Conservation (phyloP, 257 asterid genomes). For the Ocimum tenuiflorum region DNA sequence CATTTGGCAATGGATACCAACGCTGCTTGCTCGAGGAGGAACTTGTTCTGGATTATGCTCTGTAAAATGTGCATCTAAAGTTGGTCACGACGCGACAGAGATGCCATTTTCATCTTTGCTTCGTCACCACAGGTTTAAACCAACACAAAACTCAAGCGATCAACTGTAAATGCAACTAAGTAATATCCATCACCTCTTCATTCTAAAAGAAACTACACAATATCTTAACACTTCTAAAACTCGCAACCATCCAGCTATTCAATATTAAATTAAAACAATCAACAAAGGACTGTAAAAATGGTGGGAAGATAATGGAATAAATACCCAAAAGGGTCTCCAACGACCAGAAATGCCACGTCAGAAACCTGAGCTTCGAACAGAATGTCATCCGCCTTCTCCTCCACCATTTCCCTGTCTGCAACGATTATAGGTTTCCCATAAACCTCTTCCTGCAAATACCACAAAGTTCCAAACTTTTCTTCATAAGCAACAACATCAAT, state of each 20-base stretch:
- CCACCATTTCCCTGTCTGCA: constrained; percentile 81
- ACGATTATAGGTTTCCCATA: constrained; percentile 64
- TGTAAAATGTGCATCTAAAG: too few relatives aligned
- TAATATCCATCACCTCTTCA: background rate
- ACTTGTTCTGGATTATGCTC: too few relatives aligned
- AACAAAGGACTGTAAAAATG: background rate
- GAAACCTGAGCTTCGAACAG: constrained; percentile 61
- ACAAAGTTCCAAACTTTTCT: constrained; percentile 13
- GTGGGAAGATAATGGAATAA: background rate
- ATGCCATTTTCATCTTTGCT: too few relatives aligned
- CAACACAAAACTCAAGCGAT: background rate
- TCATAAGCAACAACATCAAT: background rate
- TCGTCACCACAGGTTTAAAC: background rate
- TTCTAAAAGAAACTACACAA: background rate
- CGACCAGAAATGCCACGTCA: constrained; percentile 87
- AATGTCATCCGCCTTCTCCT: constrained; percentile 77
- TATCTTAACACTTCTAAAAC: background rate
- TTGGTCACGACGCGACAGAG: too few relatives aligned
- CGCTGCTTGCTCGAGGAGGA: too few relatives aligned
- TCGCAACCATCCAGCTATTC: background rate
- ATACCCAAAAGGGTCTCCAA: constrained; percentile 95
- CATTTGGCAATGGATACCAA: too few relatives aligned
- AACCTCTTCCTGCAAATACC: constrained; percentile 49
- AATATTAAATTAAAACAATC: background rate
- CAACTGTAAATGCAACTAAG: background rate